These are phyloP conservation scores for Candida sojae DNA, from an alignment of 1,139 yeast species.

Conservation along the genomic window DNA sequence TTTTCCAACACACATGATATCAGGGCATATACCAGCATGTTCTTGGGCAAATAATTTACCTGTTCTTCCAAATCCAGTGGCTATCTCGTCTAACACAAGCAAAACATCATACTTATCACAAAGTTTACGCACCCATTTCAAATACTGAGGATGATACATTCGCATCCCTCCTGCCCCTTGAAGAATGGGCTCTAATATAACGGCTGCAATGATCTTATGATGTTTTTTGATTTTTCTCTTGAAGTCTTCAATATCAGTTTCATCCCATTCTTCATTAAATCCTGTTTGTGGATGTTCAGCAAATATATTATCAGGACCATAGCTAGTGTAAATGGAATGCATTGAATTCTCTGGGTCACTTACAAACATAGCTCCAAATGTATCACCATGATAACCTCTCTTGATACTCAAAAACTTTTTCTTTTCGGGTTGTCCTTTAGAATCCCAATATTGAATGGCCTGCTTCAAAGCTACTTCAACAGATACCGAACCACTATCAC, in stretches of 20 bases:
- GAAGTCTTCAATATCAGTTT: background rate
- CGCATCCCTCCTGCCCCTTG: conserved; percentile 1
- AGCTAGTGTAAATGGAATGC: background rate
- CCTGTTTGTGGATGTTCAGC: background rate
- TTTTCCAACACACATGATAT: background rate
- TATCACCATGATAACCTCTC: conserved; percentile 1
- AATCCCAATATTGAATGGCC: conserved; percentile 1
- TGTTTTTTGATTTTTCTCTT: background rate
- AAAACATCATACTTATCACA: conserved; percentile 1
- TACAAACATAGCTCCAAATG: background rate
- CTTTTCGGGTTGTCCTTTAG: background rate
- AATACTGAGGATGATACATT: background rate
- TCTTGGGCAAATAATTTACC: background rate
- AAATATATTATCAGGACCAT: conserved; percentile 1
- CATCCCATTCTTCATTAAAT: background rate
- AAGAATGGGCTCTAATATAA: background rate
- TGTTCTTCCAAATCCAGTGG: background rate
- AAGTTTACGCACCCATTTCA: background rate
- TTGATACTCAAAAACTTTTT: background rate
- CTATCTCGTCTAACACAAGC: background rate
- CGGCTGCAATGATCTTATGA: background rate
- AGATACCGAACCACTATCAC: background rate
- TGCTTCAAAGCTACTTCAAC: background rate
- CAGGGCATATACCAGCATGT: background rate
- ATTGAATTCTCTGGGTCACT: background rate